Percentiles rank a stretch among this genome's conserved stretches.
These are phyloP conservation scores for Stenocarpella maydis DNA, from an alignment of 2,329 filamentous ascomycete species.

Conservation along the genomic window DNA sequence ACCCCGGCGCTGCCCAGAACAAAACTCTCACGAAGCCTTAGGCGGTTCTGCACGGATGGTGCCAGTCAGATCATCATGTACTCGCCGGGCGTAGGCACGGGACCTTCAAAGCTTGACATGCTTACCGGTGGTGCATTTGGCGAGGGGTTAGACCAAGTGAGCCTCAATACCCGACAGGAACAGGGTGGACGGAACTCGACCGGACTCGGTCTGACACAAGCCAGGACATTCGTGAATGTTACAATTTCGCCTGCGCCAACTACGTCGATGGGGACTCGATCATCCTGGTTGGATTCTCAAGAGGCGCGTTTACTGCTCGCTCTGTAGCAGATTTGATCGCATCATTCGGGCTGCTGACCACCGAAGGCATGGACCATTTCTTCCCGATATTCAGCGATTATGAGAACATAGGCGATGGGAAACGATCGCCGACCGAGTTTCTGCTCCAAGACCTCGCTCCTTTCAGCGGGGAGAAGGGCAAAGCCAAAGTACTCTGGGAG, in stretches of 20 bases:
- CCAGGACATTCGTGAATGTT: conserved; percentile 46
- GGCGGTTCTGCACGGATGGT: conserved; percentile 40
- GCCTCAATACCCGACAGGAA: neutral
- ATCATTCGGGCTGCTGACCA: conserved; percentile 51
- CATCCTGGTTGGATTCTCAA: conserved; percentile 49
- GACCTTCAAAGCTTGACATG: conserved; percentile 41
- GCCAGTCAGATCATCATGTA: conserved; percentile 45
- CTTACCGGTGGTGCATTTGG: conserved; percentile 45
- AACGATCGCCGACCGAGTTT: conserved; percentile 38
- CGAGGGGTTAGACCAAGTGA: conserved; percentile 42
- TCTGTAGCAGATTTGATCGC: conserved; percentile 50
- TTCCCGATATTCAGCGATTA: conserved; percentile 52
- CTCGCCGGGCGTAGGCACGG: conserved; percentile 44
- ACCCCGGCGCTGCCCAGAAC: conserved; percentile 27
- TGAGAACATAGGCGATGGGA: conserved; percentile 43
- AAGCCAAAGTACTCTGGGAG: conserved; percentile 45
- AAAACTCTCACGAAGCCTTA: conserved; percentile 41
- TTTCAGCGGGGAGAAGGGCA: conserved; percentile 41
- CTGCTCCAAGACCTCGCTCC: conserved; percentile 38
- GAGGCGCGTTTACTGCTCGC: conserved; percentile 51
- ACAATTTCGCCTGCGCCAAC: conserved; percentile 50
- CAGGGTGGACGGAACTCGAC: neutral
- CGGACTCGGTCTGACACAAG: neutral
- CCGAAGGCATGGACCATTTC: conserved; percentile 52
- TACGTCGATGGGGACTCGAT: conserved; percentile 48